Conservation (phyloP, 352 stramenopile species). For the Pythium plurisporium region DNA sequence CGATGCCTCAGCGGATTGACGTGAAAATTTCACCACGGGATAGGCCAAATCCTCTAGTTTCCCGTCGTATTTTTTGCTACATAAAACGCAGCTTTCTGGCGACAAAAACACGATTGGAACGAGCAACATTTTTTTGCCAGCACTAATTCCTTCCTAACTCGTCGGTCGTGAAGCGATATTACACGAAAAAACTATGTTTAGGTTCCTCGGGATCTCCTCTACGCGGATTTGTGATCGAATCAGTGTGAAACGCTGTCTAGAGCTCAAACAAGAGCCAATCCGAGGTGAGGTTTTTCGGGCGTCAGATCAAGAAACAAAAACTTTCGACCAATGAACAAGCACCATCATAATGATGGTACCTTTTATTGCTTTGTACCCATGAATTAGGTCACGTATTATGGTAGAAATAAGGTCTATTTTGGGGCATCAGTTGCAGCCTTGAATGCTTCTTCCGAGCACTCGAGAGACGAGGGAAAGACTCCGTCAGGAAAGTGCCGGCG, state of each 20-base stretch:
- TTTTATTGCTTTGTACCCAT: not conserved
- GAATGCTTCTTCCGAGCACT: conserved; percentile 9
- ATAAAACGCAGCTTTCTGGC: not conserved
- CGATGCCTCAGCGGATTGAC: not conserved
- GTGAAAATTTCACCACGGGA: not conserved
- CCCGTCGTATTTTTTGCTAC: not conserved
- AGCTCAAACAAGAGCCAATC: not conserved
- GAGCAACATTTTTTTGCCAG: not conserved
- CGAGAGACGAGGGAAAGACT: conserved; percentile 1
- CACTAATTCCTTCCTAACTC: not conserved
- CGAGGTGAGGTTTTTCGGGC: not conserved
- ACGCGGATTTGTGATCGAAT: not conserved
- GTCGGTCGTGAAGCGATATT: not conserved
- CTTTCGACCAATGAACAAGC: not conserved
- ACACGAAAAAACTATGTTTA: not conserved
- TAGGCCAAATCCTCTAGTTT: too few species aligned
- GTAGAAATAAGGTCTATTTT: too few species aligned
- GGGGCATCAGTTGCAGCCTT: not conserved
- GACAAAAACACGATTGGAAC: not conserved
- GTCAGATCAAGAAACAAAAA: not conserved
- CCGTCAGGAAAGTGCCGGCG: conserved; percentile 2
- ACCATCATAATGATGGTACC: not conserved
- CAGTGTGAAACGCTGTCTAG: not conserved
- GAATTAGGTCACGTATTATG: too few species aligned
- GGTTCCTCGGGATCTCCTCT: not conserved